Evolutionary conservation across 1,139 yeast species (phyloP), one percentile per base, ranked within the genome.

Genomic region (Keqinozyma sinolaborantium): DNA sequence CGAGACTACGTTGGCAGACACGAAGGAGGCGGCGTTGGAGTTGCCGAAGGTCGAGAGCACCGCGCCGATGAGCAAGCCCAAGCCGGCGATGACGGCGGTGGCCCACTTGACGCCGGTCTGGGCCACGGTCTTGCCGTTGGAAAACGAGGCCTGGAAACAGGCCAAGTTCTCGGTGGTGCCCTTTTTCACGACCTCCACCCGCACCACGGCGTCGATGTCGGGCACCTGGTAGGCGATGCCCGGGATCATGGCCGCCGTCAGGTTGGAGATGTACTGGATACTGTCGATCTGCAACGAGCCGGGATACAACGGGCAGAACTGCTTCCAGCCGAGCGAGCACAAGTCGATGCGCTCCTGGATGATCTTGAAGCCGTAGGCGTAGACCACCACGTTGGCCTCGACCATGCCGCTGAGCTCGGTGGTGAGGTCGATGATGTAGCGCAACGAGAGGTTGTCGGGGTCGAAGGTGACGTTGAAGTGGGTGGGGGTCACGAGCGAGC

Each of bases 101-200:
- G 84, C 88, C 94, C 94, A 83, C 57, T 82, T 80, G 29, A 80
- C 87, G 40, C 88, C 90, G 3, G 76, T 62, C 52, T 83, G 92
- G 20, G 83, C 63, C 23, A 83, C 85, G 3, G 90, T 79, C 48
- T 78, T 82, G 30, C 90, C 88, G 50, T 83, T 83, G 14, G 79
- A 53, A 52, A 83, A 82, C 36, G 67, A 63, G 3, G 84, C 77
- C 51, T 83, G 90, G 35, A 83, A 66, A 58, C 94, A 83, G 23
- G 85, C 83, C 33, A 83, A 53, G 26, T 53, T 50, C 7, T 64
- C 64, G 13, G 71, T 70, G 15, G 73, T 58, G 10, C 39, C 37
- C 13, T 44, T 38, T 39, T 67, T 64, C 24, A 58, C 50, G 24
- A 79, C 65, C 26, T 48, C 46, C 12, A 83, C 69, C 52, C 77